Evolutionary conservation across 208 protist species (phyloP).

Genomic region (Leishmania amazonensis): DNA sequence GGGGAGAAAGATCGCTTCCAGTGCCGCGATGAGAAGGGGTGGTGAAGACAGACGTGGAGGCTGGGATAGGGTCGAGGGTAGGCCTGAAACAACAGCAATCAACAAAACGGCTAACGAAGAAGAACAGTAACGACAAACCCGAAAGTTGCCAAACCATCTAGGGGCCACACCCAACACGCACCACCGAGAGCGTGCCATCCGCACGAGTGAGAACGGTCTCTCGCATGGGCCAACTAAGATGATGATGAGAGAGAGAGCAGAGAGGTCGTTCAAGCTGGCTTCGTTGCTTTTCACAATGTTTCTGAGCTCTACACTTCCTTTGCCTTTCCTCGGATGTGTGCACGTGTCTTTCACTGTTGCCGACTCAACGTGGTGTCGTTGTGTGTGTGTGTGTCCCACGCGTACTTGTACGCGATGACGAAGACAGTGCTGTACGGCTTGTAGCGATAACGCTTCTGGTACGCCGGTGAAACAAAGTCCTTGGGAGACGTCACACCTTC

Average conservation of each 20-base stretch:
- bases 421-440: slow-evolving; percentile 63
- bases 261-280: not conserved
- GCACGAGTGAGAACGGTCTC: not conserved
- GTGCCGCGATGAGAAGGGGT: not conserved
- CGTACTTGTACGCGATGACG: slow-evolving; percentile 41
- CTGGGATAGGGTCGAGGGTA: not conserved
- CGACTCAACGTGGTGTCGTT: not conserved
- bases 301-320: not conserved
- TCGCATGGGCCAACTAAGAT: not conserved
- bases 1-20: not conserved
- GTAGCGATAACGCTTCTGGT: slow-evolving; percentile 71
- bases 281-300: not conserved
- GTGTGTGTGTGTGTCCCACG: not conserved
- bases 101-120: not conserved
- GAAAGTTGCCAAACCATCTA: not conserved
- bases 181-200: not conserved
- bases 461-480: slow-evolving; percentile 37
- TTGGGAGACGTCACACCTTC: not conserved
- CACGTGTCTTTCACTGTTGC: not conserved
- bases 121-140: not conserved
- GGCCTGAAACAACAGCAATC: not conserved
- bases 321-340: not conserved
- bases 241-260: not conserved
- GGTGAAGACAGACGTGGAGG: not conserved
- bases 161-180: not conserved